These are phyloP conservation scores for Aspergillus vadensis DNA, from an alignment of 2,329 filamentous ascomycete genomes.

Conservation along the genomic window DNA sequence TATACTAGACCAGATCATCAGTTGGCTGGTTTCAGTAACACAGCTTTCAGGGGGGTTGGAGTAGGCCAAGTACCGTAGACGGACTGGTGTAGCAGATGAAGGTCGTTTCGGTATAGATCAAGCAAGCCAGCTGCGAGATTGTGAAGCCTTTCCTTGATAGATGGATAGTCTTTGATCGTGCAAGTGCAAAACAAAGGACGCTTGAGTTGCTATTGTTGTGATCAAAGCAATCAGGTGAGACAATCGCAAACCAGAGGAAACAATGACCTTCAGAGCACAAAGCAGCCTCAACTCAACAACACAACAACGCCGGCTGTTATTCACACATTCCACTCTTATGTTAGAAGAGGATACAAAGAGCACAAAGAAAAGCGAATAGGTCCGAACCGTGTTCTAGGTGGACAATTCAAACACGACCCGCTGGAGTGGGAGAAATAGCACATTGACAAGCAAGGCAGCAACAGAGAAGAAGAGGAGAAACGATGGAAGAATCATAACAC, in stretches of 20 bases:
- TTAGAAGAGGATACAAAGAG: not conserved
- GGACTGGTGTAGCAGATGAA: not conserved
- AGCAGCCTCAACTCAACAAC: not conserved
- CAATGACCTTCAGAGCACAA: slow-evolving; percentile 10
- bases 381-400: not conserved
- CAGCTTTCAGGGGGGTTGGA: not conserved
- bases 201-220: slow-evolving; percentile 9
- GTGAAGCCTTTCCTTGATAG: not conserved
- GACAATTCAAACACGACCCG: not conserved
- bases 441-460: not conserved
- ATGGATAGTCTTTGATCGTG: not conserved
- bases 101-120: slow-evolving; percentile 12
- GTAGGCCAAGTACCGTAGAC: not conserved
- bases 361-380: not conserved
- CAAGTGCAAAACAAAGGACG: slow-evolving; percentile 7
- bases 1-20: slow-evolving; percentile 13
- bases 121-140: slow-evolving; percentile 6
- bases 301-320: slow-evolving; percentile 6
- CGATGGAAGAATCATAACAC: not conserved
- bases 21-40: not conserved
- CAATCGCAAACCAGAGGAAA: slow-evolving; percentile 11
- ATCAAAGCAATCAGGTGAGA: slow-evolving; percentile 4
- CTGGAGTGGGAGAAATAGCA: not conserved
- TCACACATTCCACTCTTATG: slow-evolving; percentile 6
- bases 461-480: not conserved